Base-by-base conservation (phyloP, 202 grass and related monocot genomes). In the Zizania palustris region DNA sequence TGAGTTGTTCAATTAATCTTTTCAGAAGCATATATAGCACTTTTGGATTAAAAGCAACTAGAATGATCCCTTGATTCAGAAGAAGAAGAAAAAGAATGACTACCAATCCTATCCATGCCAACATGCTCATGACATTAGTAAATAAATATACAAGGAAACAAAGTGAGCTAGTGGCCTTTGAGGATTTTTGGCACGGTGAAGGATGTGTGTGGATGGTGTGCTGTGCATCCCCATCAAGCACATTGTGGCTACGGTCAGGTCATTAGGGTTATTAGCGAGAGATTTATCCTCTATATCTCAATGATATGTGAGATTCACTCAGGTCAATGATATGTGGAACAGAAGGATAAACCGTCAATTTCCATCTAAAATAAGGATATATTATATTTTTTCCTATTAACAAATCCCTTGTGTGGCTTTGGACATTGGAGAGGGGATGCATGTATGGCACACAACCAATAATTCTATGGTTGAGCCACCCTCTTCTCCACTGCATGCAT, bases 201-300 rank as follows among this genome's bases (percentile, higher is more conserved):
- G 51, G 40, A 45, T 39, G 28, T 28, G 28, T 28, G 28, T 28
- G 42, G 42, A 66, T 13, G 16, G 50, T 42, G 57, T 18, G n/a
- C 56, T 69, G 78, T 54, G 12, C 69, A 69, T 85, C 74, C 18
- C 60, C 65, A 65, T 79, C 73, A 77, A 77, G 41, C 50, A 74
- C 60, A 71, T 37, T 36, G 77, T 45, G 58, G 71, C 42, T 37
- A 74, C 39, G 62, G 53, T 67, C 76, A 81, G 55, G 62, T 83
- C 84, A 77, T 84, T 86, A 73, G 56, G 61, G 60, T 76, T 54
- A 65, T n/a, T n/a, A n/a, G n/a, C n/a, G n/a, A n/a, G n/a, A n/a
- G n/a, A n/a, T n/a, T n/a, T n/a, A n/a, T n/a, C n/a, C n/a, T n/a
- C n/a, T n/a, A n/a, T n/a, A n/a, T n/a, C n/a, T n/a, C n/a, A n/a